phyloP scores from a whole-genome alignment of 495 filamentous ascomycete species.

The Hypoxylon cercidicola region DNA sequence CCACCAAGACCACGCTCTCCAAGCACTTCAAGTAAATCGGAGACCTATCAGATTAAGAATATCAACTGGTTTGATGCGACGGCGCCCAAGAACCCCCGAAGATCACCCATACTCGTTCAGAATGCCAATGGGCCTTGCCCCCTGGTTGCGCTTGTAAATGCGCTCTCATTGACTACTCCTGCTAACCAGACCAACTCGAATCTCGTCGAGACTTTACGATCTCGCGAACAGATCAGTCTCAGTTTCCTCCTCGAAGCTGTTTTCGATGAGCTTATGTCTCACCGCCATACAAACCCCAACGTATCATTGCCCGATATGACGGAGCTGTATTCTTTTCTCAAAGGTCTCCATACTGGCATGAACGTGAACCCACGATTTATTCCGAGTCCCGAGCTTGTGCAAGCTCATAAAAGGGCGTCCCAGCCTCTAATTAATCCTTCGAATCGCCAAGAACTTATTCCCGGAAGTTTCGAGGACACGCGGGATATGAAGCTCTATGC shows the following conservation, averaged over 20 bases:
- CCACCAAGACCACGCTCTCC: constrained; percentile 49
- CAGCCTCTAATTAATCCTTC: constrained; percentile 54
- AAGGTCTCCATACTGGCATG: constrained; percentile 94
- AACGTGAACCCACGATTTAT: constrained; percentile 95
- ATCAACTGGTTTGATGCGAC: constrained; percentile 57
- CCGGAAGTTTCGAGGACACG: constrained; percentile 84
- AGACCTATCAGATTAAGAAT: constrained; percentile 61
- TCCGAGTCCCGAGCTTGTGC: constrained; percentile 51
- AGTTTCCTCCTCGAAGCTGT: constrained; percentile 85
- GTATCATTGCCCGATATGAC: constrained; percentile 79
- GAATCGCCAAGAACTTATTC: constrained; percentile 59
- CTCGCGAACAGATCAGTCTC: constrained; percentile 87
- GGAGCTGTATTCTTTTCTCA: constrained; percentile 86
- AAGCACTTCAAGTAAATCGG: constrained; percentile 48
- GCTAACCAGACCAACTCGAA: constrained; percentile 67
- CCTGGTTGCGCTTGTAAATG: constrained; percentile 92
- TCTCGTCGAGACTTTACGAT: constrained; percentile 77
- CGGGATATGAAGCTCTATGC: constrained; percentile 86
- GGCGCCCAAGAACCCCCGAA: constrained; percentile 52
- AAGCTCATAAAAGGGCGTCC: constrained; percentile 56
- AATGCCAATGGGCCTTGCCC: constrained; percentile 96
- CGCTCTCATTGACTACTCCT: constrained; percentile 81
- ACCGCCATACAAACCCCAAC: constrained; percentile 54
- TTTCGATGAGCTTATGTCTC: constrained; percentile 89
- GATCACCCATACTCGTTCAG: constrained; percentile 85